phyloP scores from a whole-genome alignment of 129 eudicot genomes.

The Heracleum sosnowskyi region DNA sequence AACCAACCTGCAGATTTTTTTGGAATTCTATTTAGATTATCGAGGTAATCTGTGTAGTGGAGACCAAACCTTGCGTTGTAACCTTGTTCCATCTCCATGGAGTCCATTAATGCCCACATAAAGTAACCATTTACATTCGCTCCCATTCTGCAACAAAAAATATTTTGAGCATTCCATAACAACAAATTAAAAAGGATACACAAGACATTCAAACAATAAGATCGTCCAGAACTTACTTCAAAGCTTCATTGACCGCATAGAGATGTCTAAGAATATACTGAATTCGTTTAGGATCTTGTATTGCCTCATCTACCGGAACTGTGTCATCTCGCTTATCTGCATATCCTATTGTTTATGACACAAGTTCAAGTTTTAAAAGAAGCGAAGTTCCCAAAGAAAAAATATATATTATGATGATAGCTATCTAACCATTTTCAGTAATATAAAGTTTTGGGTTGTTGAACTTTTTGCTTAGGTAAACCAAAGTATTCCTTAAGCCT shows the following conservation, averaged over 20 bases:
- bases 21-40: not conserved
- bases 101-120: slow-evolving; percentile 13
- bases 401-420: not conserved
- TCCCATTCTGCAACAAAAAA: slow-evolving; percentile 4
- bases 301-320: not conserved
- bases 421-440: slow-evolving; percentile 10
- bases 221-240: not conserved
- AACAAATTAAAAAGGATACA: too few relatives aligned
- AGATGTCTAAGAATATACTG: not conserved
- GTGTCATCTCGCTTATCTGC: slow-evolving; percentile 10
- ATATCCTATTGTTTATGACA: not conserved
- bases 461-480: not conserved
- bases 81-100: slow-evolving; percentile 8
- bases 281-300: slow-evolving; percentile 4
- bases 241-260: not conserved
- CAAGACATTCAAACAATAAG: not conserved
- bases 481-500: not conserved
- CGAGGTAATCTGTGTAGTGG: slow-evolving; percentile 5
- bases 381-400: not conserved
- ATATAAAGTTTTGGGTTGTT: slow-evolving; percentile 5
- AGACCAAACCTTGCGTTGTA: not conserved
- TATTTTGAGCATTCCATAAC: not conserved
- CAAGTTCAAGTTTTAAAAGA: not conserved
- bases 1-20: slow-evolving; percentile 10
- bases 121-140: slow-evolving; percentile 7